Evolutionary conservation across 148 eudicot species (phyloP), one percentile per base, ranked within the genome.

Genomic region (Diospyros kaki): DNA sequence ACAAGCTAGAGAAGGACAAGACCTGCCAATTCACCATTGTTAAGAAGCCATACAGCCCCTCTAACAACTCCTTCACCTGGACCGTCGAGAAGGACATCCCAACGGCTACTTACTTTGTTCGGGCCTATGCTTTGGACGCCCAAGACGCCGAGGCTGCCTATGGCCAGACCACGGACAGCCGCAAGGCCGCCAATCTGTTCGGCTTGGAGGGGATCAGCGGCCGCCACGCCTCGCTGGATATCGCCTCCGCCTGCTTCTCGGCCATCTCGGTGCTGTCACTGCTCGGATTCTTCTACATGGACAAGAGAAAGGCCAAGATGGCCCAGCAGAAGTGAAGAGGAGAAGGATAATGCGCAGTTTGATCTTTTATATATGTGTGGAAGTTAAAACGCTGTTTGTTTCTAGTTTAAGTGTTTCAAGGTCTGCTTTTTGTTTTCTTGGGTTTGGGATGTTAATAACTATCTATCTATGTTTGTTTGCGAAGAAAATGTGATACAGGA

Each of bases 241-340:
- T 53, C 58, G 12, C 58, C 9, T 53, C 58, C 2, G 58, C 12
- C 58, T 53, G 58, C 58, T 53, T 53, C 12, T 53, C 58, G 8
- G 82, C 75, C 6, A 89, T 93, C 69, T 88, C 94, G 0, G 53
- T 93, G 9, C 66, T 87, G 42, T 85, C 94, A 12, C 78, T 93
- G 48, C 79, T 81, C 9, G 89, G 81, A 18, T 93, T 93, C 91
- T 93, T 91, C 82, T 89, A 75, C 72, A 0, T 84, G 78, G 98
- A 93, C 84, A 93, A 91, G 86, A 85, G 81, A 60, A 83, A 81
- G 59, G 81, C 44, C 4, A 2, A 52, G 1, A 38, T 51, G 28
- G 38, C 85, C 9, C 74, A 81, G 60, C 72, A 17, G 10, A 75
- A 78, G 69, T 82, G 75, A 81, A 70, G 61, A 18, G 61, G 55